phyloP scores from a whole-genome alignment of 352 stramenopile species.

The Phytopythium litorale region DNA sequence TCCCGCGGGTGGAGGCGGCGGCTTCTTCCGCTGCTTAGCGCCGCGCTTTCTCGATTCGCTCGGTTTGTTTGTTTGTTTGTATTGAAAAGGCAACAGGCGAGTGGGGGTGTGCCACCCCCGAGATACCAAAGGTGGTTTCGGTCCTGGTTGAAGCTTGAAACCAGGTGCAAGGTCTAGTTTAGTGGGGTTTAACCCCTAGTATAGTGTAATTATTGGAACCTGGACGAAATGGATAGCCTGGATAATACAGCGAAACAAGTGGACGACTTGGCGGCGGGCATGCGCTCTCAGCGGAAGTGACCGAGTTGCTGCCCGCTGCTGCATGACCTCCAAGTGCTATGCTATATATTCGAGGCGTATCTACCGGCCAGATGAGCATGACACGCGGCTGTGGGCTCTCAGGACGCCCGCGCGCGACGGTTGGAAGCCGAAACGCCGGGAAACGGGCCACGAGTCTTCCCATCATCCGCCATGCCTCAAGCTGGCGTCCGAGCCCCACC shows the following conservation, averaged over 20 bases:
- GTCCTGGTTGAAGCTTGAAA: neutral
- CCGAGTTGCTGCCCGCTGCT: too few relatives aligned
- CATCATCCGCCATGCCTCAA: too few relatives aligned
- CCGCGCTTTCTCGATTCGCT: constrained; percentile 4
- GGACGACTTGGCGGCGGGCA: too few relatives aligned
- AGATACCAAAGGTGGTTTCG: constrained; percentile 6
- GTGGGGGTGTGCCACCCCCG: neutral
- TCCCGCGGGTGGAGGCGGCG: neutral
- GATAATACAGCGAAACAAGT: neutral
- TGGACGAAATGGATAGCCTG: neutral
- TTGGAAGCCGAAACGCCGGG: neutral
- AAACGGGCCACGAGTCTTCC: neutral
- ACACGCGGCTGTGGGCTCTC: too few relatives aligned
- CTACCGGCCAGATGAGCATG: neutral
- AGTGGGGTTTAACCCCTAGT: neutral
- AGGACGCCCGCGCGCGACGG: neutral
- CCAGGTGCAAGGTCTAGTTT: neutral
- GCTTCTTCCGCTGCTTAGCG: neutral
- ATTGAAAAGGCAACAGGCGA: constrained; percentile 4
- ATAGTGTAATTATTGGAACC: neutral
- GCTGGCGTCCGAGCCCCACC: neutral
- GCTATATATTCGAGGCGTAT: neutral
- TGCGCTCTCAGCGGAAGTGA: too few relatives aligned
- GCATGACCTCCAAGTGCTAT: too few relatives aligned
- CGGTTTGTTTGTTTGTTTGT: neutral